Conservation (phyloP, 2,329 filamentous ascomycete genomes). For the Pseudogymnoascus verrucosus region DNA sequence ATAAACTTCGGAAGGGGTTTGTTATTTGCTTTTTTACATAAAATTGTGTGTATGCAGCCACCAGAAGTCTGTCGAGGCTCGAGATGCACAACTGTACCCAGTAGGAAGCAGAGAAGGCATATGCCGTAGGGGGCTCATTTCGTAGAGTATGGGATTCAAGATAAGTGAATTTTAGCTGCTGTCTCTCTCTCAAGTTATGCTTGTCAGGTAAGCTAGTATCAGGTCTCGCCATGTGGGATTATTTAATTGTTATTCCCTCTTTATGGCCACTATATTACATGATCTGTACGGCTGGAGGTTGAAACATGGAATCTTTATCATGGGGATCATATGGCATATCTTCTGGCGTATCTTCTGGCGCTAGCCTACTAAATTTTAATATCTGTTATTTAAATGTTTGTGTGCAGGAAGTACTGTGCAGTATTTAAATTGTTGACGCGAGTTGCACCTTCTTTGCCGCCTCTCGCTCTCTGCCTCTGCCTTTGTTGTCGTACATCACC, state of each 20-base stretch:
- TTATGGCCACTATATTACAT: not conserved
- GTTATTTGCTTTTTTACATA: not conserved
- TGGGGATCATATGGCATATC: not conserved
- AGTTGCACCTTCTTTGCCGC: constrained; percentile 5
- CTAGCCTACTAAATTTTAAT: not conserved
- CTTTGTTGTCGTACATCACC: not conserved
- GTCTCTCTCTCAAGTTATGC: not conserved
- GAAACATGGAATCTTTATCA: not conserved
- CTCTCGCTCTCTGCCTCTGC: not conserved
- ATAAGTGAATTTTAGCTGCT: not conserved
- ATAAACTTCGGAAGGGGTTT: not conserved
- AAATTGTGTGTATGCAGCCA: not conserved
- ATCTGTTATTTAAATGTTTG: not conserved
- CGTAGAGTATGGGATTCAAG: not conserved
- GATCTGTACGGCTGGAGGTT: not conserved
- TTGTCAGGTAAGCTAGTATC: not conserved
- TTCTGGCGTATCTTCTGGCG: not conserved
- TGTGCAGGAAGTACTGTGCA: not conserved
- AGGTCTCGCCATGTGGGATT: not conserved
- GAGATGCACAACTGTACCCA: not conserved
- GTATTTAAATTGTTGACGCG: not conserved
- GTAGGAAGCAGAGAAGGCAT: not conserved
- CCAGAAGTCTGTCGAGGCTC: not conserved
- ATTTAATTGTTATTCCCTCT: not conserved
- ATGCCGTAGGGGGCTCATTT: not conserved